Conservation (phyloP, 805 yeast species). For the Starmerella bombicola region DNA sequence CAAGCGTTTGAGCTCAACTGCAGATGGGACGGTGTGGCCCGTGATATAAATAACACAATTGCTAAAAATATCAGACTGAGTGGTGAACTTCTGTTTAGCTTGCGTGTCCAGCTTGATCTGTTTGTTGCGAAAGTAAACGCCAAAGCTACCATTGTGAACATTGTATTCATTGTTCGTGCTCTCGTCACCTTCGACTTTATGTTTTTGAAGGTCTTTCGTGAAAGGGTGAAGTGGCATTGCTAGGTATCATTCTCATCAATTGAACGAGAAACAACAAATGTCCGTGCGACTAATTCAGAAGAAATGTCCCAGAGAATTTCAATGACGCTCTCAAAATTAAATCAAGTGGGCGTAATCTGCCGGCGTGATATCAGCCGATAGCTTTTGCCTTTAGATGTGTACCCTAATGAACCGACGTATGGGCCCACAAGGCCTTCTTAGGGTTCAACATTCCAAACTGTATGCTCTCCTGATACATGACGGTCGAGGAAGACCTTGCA, state of each 20-base stretch:
- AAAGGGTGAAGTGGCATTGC: constrained; percentile 12
- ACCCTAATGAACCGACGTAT: too few species aligned
- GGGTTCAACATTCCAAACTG: too few species aligned
- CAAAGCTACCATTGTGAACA: constrained; percentile 42
- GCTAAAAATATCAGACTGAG: constrained; percentile 41
- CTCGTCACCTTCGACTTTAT: constrained; percentile 12
- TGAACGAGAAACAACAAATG: too few species aligned
- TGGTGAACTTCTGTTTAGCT: constrained; percentile 30
- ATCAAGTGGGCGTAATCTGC: too few species aligned
- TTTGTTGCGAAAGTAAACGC: constrained; percentile 52
- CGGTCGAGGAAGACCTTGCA: constrained; percentile 17
- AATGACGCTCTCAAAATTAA: too few species aligned
- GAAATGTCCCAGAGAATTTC: too few species aligned
- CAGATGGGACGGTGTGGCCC: constrained; percentile 79
- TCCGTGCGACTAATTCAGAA: too few species aligned
- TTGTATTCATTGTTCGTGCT: constrained; percentile 10
- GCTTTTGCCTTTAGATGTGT: too few species aligned
- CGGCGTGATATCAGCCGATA: too few species aligned
- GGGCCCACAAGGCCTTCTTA: too few species aligned
- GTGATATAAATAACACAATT: constrained; percentile 67
- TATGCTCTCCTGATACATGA: too few species aligned
- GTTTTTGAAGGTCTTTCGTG: constrained; percentile 16
- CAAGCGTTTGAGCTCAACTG: constrained; percentile 54
- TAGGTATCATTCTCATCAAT: too few species aligned
- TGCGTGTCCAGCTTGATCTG: constrained; percentile 45